Evolutionary conservation across 768 basidiomycete species (phyloP).

Genomic region (Tricholoma terreum): DNA sequence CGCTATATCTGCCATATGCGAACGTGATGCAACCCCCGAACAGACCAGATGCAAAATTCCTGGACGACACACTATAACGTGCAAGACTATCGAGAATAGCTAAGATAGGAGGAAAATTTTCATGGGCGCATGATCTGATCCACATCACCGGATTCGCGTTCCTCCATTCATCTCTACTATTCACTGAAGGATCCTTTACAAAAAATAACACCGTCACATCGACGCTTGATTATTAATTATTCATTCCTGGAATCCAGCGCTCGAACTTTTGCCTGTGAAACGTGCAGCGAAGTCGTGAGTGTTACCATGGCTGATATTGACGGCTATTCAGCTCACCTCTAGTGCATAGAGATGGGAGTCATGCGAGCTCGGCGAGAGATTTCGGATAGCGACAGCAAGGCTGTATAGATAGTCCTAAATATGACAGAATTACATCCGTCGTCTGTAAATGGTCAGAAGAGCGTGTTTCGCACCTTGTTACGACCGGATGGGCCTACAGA

Average conservation of each 20-base stretch:
- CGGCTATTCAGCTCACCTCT: slow-evolving; percentile 48
- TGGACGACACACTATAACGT: too few relatives aligned
- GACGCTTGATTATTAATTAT: too few relatives aligned
- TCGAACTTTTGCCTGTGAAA: slow-evolving; percentile 13
- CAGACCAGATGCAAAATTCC: too few relatives aligned
- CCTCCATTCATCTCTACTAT: too few relatives aligned
- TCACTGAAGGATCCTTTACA: too few relatives aligned
- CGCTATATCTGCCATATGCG: too few relatives aligned
- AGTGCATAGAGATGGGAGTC: slow-evolving; percentile 77
- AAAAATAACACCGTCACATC: background rate
- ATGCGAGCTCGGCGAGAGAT: slow-evolving; percentile 67
- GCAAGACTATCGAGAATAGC: too few relatives aligned
- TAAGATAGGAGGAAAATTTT: too few relatives aligned
- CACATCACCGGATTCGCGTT: too few relatives aligned
- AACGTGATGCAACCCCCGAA: too few relatives aligned
- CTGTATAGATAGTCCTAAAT: slow-evolving; percentile 82
- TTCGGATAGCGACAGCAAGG: slow-evolving; percentile 68
- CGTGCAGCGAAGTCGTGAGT: background rate
- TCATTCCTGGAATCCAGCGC: slow-evolving; percentile 16
- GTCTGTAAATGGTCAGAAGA: background rate
- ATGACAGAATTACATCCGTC: background rate
- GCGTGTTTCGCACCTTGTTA: slow-evolving; percentile 65
- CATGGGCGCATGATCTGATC: too few relatives aligned
- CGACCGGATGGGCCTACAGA: slow-evolving; percentile 84
- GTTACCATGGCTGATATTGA: background rate